Percentiles rank a stretch among this genome's conserved stretches.
These are phyloP conservation scores for Coniochaeta sp. DNA, from an alignment of 2,329 filamentous ascomycete species.

Conservation along the genomic window DNA sequence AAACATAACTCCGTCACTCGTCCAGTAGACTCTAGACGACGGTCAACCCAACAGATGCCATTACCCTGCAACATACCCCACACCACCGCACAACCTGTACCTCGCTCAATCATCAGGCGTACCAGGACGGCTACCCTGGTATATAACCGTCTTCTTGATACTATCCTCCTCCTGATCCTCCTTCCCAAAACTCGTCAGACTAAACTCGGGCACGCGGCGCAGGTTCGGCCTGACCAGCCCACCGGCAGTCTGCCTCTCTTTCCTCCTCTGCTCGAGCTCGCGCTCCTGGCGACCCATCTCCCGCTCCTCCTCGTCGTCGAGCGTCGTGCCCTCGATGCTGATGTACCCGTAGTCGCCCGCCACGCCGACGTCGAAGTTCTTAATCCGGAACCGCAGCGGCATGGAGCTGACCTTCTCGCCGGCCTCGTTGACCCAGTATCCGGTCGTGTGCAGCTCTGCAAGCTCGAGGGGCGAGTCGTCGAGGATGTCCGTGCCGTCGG, in stretches of 20 bases:
- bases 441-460: slow-evolving; percentile 48
- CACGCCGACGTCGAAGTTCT: slow-evolving; percentile 74
- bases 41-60: too few species aligned
- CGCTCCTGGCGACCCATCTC: slow-evolving; percentile 49
- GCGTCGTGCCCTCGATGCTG: slow-evolving; percentile 82
- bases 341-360: slow-evolving; percentile 73
- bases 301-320: slow-evolving; percentile 61
- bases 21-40: not conserved
- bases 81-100: slow-evolving; percentile 6
- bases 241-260: slow-evolving; percentile 25
- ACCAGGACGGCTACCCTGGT: slow-evolving; percentile 24
- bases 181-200: slow-evolving; percentile 47
- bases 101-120: slow-evolving; percentile 22
- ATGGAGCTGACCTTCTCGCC: slow-evolving; percentile 65
- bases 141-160: slow-evolving; percentile 22
- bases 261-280: slow-evolving; percentile 27
- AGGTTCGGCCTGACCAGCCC: slow-evolving; percentile 20
- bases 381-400: slow-evolving; percentile 65
- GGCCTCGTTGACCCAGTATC: slow-evolving; percentile 67
- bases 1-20: not conserved
- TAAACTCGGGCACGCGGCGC: slow-evolving; percentile 42
- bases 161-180: slow-evolving; percentile 38
- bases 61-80: too few species aligned
- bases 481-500: slow-evolving; percentile 19
- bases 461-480: slow-evolving; percentile 44